phyloP scores from a whole-genome alignment of 305 asterid genomes.

The Fraxinus nigra region DNA sequence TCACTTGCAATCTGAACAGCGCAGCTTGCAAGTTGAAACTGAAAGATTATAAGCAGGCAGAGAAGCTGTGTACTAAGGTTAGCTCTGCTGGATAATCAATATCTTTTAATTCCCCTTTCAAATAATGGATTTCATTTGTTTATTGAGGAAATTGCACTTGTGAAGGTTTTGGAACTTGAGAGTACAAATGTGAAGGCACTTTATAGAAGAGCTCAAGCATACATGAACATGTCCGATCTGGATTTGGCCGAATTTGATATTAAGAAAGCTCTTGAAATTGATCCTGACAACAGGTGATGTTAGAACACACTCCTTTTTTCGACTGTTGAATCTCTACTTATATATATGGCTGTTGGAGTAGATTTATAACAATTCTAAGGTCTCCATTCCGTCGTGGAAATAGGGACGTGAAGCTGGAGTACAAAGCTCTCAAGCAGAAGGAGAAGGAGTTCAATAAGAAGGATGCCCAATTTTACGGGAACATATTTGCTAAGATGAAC shows the following conservation, averaged over 20 bases:
- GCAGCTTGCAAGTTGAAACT: constrained; percentile 54
- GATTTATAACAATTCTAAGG: neutral
- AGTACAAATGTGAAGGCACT: constrained; percentile 48
- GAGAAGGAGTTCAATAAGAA: neutral
- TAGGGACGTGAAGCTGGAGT: neutral
- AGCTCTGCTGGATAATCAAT: neutral
- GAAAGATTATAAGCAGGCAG: constrained; percentile 46
- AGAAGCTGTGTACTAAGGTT: constrained; percentile 47
- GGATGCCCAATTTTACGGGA: neutral
- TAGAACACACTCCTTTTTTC: neutral
- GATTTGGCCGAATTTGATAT: constrained; percentile 50
- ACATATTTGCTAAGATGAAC: constrained; percentile 3
- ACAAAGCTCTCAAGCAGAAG: constrained; percentile 4
- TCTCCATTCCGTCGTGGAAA: neutral
- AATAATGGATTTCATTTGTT: neutral
- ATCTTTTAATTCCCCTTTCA: neutral
- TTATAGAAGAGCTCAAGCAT: constrained; percentile 48
- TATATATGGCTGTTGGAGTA: neutral
- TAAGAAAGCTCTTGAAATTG: constrained; percentile 18
- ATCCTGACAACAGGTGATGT: constrained; percentile 40
- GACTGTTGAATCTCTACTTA: neutral
- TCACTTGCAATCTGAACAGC: constrained; percentile 40
- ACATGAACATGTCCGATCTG: constrained; percentile 37
- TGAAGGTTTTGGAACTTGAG: constrained; percentile 55
- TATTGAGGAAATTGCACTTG: neutral